Evolutionary conservation across 2,329 filamentous ascomycete species (phyloP), one percentile per base, ranked within the genome.

Genomic region (Nigrospora sphaerica): DNA sequence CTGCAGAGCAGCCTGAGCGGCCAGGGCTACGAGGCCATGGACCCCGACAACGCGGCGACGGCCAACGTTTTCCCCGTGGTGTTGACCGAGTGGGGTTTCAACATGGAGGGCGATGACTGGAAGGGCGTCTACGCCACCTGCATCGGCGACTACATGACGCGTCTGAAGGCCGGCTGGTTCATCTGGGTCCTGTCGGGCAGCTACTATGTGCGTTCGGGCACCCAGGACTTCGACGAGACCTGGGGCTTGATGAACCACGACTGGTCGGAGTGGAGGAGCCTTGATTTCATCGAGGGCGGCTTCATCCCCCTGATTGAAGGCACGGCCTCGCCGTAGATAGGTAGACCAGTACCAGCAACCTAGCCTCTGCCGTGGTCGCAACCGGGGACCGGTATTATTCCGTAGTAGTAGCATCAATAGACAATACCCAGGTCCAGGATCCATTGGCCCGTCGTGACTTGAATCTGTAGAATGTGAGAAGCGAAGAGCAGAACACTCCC

Each of bases 121-220:
- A 54, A 64, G 39, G 60, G 63, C 10, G 69, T 73, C 3, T 83
- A 83, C 56, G 65, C 74, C 3, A 68, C 65, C 12, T 81, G 78
- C 51, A 58, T 81, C 50, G 66, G 70, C 6, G 61, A 62, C 13
- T 80, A 70, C 54, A 58, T 83, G 42, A 69, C 71, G 0, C 58
- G 63, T 35, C 62, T 71, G 54, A 68, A 75, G 61, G 69, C 71
- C 0, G 72, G 78, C 12, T 79, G 78, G 78, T 71, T 76, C 59
- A 67, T 77, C 62, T 82, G 78, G 74, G 80, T 79, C 32, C 46
- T 85, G 13, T 68, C 69, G 0, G 78, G 77, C 1, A 78, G 75
- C 54, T 83, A 83, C 55, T 82, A 82, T 52, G 69, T 75, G 46
- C 64, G 78, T 1, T 57, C 62, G 6, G 78, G 77, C 0, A 66